Conservation (phyloP, 2,329 filamentous ascomycete genomes). For the Ophiostoma australiae region DNA sequence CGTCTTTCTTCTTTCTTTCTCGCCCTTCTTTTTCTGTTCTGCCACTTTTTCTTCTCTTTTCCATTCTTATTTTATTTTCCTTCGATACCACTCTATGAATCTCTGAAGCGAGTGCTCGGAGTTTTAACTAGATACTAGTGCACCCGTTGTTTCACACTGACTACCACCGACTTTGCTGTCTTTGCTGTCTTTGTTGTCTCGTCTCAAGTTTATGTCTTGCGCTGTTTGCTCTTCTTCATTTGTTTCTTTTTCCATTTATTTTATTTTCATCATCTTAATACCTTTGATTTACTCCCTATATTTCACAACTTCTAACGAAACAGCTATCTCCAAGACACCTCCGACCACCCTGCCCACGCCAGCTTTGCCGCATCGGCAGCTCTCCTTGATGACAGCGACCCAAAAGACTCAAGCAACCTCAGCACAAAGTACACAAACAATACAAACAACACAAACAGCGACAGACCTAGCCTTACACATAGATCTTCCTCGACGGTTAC, state of each 20-base stretch:
- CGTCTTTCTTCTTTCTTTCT: neutral
- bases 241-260: neutral
- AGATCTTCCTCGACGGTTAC: neutral
- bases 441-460: neutral
- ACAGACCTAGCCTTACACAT: neutral
- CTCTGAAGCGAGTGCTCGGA: neutral
- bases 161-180: neutral
- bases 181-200: neutral
- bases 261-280: neutral
- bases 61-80: neutral
- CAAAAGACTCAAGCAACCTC: too few species aligned
- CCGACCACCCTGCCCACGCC: neutral
- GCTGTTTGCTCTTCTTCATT: neutral
- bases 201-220: neutral
- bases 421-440: neutral
- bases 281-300: neutral
- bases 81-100: neutral
- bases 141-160: constrained; percentile 1
- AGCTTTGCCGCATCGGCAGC: neutral
- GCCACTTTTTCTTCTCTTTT: neutral
- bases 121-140: neutral
- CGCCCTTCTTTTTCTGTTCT: neutral
- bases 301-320: neutral
- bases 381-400: neutral
- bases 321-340: constrained; percentile 2